Evolutionary conservation across 495 filamentous ascomycete species (phyloP).

Genomic region (Xylaria scruposa): DNA sequence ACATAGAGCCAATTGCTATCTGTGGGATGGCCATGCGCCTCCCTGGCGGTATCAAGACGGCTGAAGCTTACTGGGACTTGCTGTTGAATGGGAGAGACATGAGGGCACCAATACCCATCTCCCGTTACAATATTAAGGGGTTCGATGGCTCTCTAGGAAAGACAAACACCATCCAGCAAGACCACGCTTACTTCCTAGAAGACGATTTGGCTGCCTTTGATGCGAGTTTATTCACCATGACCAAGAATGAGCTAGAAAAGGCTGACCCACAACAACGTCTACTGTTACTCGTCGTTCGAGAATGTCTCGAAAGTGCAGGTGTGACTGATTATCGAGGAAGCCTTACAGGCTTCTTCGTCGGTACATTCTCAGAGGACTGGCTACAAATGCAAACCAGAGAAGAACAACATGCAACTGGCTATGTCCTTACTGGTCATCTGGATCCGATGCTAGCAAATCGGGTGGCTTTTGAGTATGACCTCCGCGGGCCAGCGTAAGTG

Average conservation of each 20-base stretch:
- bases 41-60: not conserved
- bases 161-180: not conserved
- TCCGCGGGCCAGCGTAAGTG: not conserved
- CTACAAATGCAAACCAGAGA: not conserved
- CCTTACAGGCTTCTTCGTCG: not conserved
- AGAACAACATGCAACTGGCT: not conserved
- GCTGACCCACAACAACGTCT: not conserved
- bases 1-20: not conserved
- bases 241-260: not conserved
- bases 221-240: not conserved
- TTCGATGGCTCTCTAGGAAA: not conserved
- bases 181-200: not conserved
- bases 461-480: not conserved
- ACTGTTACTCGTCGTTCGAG: not conserved
- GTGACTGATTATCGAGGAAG: not conserved
- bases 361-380: not conserved
- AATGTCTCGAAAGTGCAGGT: not conserved
- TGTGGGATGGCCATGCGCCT: not conserved
- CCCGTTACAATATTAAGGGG: not conserved
- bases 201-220: not conserved
- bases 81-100: not conserved
- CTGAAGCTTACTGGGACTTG: not conserved
- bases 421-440: not conserved
- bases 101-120: not conserved
- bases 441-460: not conserved